A percentile compares a stretch with the other conserved stretches of the same genome.
Conservation (phyloP, 208 protist genomes). For the Leptomonas seymouri region DNA sequence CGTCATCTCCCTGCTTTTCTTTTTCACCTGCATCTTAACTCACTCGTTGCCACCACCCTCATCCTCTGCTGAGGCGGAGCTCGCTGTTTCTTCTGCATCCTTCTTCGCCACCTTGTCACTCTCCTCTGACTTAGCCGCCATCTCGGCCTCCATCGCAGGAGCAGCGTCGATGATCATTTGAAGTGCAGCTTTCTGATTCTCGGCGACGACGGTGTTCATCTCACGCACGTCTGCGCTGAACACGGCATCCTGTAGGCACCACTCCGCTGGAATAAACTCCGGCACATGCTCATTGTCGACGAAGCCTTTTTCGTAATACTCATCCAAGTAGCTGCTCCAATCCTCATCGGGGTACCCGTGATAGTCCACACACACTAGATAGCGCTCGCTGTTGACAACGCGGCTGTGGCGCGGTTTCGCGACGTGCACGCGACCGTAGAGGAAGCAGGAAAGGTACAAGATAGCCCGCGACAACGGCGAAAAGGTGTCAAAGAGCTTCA, state of each 20-base stretch:
- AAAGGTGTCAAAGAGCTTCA: constrained; percentile 94
- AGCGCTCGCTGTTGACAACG: constrained; percentile 92
- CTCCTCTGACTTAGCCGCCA: background rate
- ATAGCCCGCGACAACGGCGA: constrained; percentile 73
- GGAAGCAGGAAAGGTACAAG: constrained; percentile 81
- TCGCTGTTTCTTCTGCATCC: background rate
- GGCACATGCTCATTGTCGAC: constrained; percentile 62
- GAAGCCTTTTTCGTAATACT: constrained; percentile 65
- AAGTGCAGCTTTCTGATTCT: constrained; percentile 58
- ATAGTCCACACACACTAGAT: constrained; percentile 77
- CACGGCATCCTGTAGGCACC: constrained; percentile 46
- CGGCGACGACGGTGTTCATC: constrained; percentile 66
- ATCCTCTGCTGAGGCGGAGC: background rate
- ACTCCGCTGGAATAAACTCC: constrained; percentile 53
- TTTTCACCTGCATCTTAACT: too few relatives aligned
- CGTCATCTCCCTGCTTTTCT: too few relatives aligned
- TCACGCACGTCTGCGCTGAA: constrained; percentile 50
- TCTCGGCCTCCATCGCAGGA: constrained; percentile 9
- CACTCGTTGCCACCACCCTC: background rate
- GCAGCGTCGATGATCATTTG: constrained; percentile 63
- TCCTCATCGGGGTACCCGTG: constrained; percentile 30
- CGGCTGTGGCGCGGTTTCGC: constrained; percentile 92
- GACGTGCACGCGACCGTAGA: constrained; percentile 85
- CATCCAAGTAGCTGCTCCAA: constrained; percentile 67
- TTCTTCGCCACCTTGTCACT: background rate